Conservation (phyloP, 441 rosid genomes). For the Adansonia grandidieri region DNA sequence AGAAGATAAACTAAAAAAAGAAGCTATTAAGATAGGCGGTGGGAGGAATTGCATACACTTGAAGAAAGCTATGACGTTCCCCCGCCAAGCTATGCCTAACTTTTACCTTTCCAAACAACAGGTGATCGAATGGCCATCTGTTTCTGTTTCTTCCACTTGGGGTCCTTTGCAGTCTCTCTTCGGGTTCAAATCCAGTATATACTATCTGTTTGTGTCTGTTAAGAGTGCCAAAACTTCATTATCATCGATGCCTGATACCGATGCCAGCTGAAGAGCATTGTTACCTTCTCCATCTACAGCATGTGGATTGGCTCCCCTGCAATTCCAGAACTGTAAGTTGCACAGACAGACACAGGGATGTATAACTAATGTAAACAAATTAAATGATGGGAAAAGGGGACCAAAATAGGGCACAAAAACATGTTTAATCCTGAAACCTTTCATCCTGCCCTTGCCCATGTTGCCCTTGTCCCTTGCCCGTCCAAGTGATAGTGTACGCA, state of each 20-base stretch:
- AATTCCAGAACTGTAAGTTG: slow-evolving; percentile 23
- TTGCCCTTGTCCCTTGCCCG: no score
- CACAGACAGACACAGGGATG: not conserved
- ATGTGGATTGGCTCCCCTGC: slow-evolving; percentile 89
- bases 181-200: not conserved
- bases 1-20: not conserved
- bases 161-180: not conserved
- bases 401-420: not conserved
- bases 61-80: not conserved
- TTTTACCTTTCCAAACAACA: not conserved
- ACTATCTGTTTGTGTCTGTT: slow-evolving; percentile 50
- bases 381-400: not conserved
- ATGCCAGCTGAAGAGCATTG: slow-evolving; percentile 54
- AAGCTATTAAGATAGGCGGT: not conserved
- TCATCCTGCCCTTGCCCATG: not conserved
- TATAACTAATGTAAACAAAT: not conserved
- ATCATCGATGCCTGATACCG: slow-evolving; percentile 54
- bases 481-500: slow-evolving; percentile 31
- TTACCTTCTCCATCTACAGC: slow-evolving; percentile 58
- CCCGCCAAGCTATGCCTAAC: not conserved
- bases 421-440: not conserved
- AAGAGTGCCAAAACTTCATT: slow-evolving; percentile 60
- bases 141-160: not conserved
- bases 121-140: not conserved
- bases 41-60: not conserved